phyloP scores from a whole-genome alignment of 106 monocot genomes.

The Dendrobium nobile region DNA sequence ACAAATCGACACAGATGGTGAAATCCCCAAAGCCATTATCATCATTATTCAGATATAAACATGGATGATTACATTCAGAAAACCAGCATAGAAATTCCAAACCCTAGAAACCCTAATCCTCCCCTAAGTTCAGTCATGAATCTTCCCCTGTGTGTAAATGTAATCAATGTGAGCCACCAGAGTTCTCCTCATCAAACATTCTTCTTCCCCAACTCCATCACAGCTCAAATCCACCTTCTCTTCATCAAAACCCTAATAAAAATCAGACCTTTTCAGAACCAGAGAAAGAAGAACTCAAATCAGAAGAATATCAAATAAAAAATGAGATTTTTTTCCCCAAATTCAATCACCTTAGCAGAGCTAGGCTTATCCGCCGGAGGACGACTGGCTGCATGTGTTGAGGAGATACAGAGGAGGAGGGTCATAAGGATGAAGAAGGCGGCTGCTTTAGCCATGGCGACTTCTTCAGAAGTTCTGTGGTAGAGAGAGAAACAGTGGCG shows the following conservation, averaged over 20 bases:
- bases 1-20: neutral
- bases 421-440: neutral
- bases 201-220: slow-evolving; percentile 19
- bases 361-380: neutral
- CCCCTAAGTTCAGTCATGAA: neutral
- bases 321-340: neutral
- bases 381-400: slow-evolving; percentile 7
- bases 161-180: slow-evolving; percentile 16
- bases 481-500: too few species aligned
- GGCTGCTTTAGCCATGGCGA: neutral
- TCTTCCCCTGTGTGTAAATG: slow-evolving; percentile 18
- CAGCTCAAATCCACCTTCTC: slow-evolving; percentile 10
- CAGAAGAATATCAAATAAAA: neutral
- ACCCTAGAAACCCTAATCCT: neutral
- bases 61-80: neutral
- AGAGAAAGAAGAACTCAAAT: neutral
- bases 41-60: neutral
- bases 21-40: neutral
- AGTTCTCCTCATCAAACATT: slow-evolving; percentile 26
- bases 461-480: too few species aligned
- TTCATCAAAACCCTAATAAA: neutral
- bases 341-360: neutral
- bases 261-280: neutral
- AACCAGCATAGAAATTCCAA: neutral
- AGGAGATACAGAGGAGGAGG: slow-evolving; percentile 1